Base-by-base conservation (phyloP, 331 rosid genomes). In the Pyrus hybrid region DNA sequence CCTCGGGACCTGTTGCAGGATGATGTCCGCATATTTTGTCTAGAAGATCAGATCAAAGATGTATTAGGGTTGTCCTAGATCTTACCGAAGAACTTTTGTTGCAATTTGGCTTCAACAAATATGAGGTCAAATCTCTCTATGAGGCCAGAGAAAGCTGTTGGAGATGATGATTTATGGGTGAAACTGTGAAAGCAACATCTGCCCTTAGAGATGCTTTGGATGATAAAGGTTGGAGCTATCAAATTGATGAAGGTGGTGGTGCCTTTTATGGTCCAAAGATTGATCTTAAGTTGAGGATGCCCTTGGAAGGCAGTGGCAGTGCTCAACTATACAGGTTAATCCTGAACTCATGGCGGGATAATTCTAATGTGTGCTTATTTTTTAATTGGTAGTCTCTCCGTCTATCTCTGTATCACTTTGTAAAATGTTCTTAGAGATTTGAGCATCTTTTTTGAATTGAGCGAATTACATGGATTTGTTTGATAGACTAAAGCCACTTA, bases 251-350 rank as follows among this genome's bases (percentile, higher is more conserved):
- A 43, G 97, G 98, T n/a, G 98, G 97, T 58, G 97, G 98, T 77
- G 98, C 98, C 49, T 94, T 94, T 83, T 94, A 94, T 75, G 97
- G 98, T 7, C 98, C 98, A 17, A 94, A 94, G 88, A 94, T 94
- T 78, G 98, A 94, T 86, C 88, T 94, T 57, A 94, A 94, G 89
- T 94, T 75, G 97, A 90, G 85, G 99, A 94, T 83, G 99, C 99
- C 23, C 92, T 94, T 69, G 97, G 99, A 78, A 92, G 99, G 87
- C 90, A 90, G 92, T 94, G 99, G 99, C 99, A 94, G 75, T 91
- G 97, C 80, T 91, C 97, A 82, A 94, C 98, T 80, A 87, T 94
- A 72, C 99, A 94, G 96, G 98, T 71, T 88, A 86, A 80, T 75
- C 63, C 76, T 81, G 17, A 75, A 77, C 51, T 75, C 43, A 17